Evolutionary conservation across 2,329 filamentous ascomycete species (phyloP).

Genomic region (Colletotrichum brevisporum): DNA sequence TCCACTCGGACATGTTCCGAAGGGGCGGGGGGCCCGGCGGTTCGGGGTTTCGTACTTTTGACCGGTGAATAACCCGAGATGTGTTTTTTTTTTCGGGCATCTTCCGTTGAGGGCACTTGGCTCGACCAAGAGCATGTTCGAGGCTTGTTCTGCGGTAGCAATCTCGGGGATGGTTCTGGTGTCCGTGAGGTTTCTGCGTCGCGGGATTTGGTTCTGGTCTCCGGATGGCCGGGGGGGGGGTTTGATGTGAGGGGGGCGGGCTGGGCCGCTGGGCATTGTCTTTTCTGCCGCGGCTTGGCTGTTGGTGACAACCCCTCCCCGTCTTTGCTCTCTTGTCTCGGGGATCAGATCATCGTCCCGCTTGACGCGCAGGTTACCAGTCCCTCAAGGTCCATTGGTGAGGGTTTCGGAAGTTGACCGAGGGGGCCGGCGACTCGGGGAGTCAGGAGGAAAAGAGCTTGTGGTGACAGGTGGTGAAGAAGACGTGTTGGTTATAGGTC

Average conservation of each 20-base stretch:
- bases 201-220: neutral
- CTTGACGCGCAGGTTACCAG: neutral
- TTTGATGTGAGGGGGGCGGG: neutral
- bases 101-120: no score
- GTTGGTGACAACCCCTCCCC: neutral
- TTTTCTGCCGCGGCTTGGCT: neutral
- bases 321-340: neutral
- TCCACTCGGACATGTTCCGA: conserved; percentile 39
- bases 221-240: no score
- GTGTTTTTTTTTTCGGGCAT: conserved; percentile 1
- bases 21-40: neutral
- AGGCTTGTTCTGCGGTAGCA: neutral
- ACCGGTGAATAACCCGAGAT: neutral
- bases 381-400: neutral
- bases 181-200: neutral
- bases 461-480: neutral
- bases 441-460: neutral
- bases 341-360: conserved; percentile 8
- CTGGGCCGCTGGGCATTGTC: conserved; percentile 7
- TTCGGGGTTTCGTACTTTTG: neutral
- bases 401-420: conserved; percentile 4
- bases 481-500: neutral
- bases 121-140: no score
- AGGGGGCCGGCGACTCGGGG: neutral
- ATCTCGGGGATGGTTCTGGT: neutral